Percentiles rank a stretch among this genome's conserved stretches.
These are phyloP conservation scores for Trifolium pratense DNA, from an alignment of 306 rosid species.

Conservation along the genomic window DNA sequence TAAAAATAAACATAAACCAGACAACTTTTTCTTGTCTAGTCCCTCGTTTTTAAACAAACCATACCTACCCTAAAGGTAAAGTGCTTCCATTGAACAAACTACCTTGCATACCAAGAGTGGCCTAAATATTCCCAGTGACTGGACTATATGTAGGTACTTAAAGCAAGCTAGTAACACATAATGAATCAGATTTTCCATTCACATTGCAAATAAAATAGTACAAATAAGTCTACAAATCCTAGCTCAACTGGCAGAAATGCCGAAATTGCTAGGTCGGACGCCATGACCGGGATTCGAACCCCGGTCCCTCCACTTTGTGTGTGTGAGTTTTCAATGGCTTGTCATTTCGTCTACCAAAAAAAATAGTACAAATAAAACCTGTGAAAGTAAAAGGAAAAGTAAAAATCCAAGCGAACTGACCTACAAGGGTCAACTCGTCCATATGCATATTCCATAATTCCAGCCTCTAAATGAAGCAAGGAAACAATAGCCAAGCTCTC, in stretches of 20 bases:
- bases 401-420: constrained; percentile 46
- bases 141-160: not conserved
- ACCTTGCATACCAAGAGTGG: not conserved
- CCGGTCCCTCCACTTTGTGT: too few relatives aligned
- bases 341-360: too few relatives aligned
- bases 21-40: not conserved
- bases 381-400: constrained; percentile 20
- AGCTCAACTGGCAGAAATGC: too few relatives aligned
- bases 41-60: not conserved
- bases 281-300: too few relatives aligned
- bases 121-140: constrained; percentile 1
- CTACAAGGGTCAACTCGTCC: constrained; percentile 92
- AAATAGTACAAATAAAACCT: constrained; percentile 5
- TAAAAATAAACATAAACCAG: not conserved
- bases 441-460: constrained; percentile 75
- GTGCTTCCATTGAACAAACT: not conserved
- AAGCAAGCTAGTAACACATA: not conserved
- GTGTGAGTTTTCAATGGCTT: too few relatives aligned
- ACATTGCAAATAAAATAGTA: constrained; percentile 21
- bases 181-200: constrained; percentile 10
- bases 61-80: not conserved
- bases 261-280: too few relatives aligned
- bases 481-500: constrained; percentile 69
- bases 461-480: constrained; percentile 80
- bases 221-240: too few relatives aligned